Conservation (phyloP, 345 rosid genomes). For the Draba incana region DNA sequence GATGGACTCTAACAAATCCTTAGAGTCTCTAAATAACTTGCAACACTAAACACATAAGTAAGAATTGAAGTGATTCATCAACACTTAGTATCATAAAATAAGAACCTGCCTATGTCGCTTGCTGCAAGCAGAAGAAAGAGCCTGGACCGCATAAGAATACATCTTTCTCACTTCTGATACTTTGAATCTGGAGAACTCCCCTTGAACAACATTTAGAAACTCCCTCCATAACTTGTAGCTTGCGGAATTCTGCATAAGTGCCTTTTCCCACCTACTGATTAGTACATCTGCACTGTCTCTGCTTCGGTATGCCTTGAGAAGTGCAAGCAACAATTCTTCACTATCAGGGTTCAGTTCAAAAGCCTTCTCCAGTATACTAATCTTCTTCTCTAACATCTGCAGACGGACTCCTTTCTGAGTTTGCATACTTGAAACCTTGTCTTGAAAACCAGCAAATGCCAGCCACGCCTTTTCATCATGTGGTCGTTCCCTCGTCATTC, state of each 20-base stretch:
- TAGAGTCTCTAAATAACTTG: constrained; percentile 27
- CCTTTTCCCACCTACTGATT: constrained; percentile 82
- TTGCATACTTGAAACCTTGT: constrained; percentile 72
- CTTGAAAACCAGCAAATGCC: constrained; percentile 88
- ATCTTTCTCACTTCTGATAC: constrained; percentile 86
- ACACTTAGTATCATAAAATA: constrained; percentile 39
- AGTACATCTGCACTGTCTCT: constrained; percentile 78
- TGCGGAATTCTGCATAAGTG: constrained; percentile 69
- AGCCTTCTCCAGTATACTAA: constrained; percentile 92
- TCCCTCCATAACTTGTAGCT: constrained; percentile 84
- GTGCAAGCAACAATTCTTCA: constrained; percentile 74
- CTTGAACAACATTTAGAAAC: constrained; percentile 76
- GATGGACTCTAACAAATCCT: too few relatives aligned
- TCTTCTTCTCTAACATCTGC: constrained; percentile 92
- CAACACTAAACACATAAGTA: constrained; percentile 11
- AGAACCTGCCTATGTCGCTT: constrained; percentile 99
- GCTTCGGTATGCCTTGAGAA: constrained; percentile 80
- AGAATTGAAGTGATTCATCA: constrained; percentile 26
- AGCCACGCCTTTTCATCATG: constrained; percentile 81
- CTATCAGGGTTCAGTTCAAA: constrained; percentile 85
- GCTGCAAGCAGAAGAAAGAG: constrained; percentile 75
- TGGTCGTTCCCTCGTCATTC: constrained; percentile 74
- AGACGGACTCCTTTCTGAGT: constrained; percentile 81
- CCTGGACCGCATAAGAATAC: constrained; percentile 89
- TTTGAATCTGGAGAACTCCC: constrained; percentile 92